These are phyloP conservation scores for Populus simonii DNA, from an alignment of 345 rosid species.

Conservation along the genomic window DNA sequence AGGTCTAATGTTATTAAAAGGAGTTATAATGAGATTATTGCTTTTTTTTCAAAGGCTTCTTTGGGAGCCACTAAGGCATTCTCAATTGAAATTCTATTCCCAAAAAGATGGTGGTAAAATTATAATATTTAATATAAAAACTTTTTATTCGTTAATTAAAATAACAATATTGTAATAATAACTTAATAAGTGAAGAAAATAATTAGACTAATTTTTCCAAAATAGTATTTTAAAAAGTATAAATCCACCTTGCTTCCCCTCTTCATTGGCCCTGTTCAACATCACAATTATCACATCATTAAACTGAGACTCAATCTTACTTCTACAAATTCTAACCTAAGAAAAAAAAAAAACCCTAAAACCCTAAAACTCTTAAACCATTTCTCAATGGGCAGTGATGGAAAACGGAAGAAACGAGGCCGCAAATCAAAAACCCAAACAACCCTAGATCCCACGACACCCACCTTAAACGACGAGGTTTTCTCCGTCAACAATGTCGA, in stretches of 20 bases:
- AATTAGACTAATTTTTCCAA: too few species aligned
- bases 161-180: too few species aligned
- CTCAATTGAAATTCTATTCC: too few species aligned
- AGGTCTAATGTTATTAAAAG: too few species aligned
- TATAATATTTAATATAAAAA: too few species aligned
- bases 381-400: background rate
- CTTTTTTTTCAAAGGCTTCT: too few species aligned
- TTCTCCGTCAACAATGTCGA: conserved; percentile 39
- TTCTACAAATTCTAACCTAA: background rate
- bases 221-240: background rate
- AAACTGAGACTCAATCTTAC: background rate
- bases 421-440: conserved; percentile 39
- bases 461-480: conserved; percentile 15
- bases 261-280: background rate
- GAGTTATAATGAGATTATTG: too few species aligned
- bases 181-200: too few species aligned
- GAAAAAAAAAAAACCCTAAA: background rate
- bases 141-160: too few species aligned
- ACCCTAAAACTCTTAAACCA: background rate
- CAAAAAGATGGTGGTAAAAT: too few species aligned
- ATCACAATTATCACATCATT: background rate
- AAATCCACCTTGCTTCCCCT: background rate
- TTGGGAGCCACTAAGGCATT: too few species aligned
- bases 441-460: conserved; percentile 31
- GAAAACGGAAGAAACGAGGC: conserved; percentile 41